A percentile compares a stretch with the other conserved stretches of the same genome.
phyloP scores from a whole-genome alignment of 2,329 filamentous ascomycete species.

The Leptographium flavum region DNA sequence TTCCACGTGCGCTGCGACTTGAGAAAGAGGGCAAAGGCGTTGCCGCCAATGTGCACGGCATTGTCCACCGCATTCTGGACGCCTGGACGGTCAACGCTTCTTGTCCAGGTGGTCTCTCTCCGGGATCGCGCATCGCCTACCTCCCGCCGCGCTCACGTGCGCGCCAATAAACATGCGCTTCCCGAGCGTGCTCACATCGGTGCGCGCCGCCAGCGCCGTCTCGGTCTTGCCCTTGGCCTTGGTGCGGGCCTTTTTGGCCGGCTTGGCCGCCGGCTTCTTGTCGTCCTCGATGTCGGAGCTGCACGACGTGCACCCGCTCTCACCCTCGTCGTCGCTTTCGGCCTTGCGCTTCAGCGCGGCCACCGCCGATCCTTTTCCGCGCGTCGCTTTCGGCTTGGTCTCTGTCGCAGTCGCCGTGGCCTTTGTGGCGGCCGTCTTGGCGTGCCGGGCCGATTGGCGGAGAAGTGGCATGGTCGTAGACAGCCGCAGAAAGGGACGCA shows the following conservation, averaged over 20 bases:
- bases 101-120: not conserved
- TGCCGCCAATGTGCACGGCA: constrained; percentile 68
- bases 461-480: constrained; percentile 7
- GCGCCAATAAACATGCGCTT: constrained; percentile 72
- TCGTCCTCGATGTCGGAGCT: constrained; percentile 10
- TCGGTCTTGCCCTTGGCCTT: constrained; percentile 17
- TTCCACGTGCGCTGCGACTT: constrained; percentile 95
- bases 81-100: constrained; percentile 30
- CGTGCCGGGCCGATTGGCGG: constrained; percentile 6
- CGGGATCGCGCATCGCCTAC: constrained; percentile 37
- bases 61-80: constrained; percentile 81
- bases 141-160: constrained; percentile 81
- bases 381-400: not conserved
- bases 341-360: constrained; percentile 6
- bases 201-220: constrained; percentile 52
- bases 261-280: constrained; percentile 10
- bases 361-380: not conserved
- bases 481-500: not conserved
- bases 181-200: constrained; percentile 46
- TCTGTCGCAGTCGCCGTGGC: not conserved
- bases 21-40: constrained; percentile 86
- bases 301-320: not conserved
- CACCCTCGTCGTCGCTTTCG: not conserved
- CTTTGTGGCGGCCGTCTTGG: not conserved
- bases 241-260: constrained; percentile 1